These are phyloP conservation scores for Lentinula raphanica DNA, from an alignment of 768 basidiomycete species.

Conservation along the genomic window DNA sequence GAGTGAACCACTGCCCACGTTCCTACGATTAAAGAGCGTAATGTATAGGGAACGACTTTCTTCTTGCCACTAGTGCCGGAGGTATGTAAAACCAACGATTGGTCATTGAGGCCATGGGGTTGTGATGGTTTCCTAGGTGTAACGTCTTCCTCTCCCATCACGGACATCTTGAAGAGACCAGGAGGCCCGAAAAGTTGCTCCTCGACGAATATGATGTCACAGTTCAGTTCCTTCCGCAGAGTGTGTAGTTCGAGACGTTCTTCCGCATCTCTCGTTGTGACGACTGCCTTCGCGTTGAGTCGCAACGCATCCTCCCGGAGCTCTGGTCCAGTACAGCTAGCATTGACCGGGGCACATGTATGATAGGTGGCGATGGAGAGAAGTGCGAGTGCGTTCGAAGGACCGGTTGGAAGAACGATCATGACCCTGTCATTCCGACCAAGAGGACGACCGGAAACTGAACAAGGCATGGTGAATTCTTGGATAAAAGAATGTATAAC, in stretches of 20 bases:
- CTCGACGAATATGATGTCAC: slow-evolving; percentile 34
- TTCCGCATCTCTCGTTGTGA: slow-evolving; percentile 35
- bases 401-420: slow-evolving; percentile 38
- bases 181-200: slow-evolving; percentile 27
- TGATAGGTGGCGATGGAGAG: slow-evolving; percentile 38
- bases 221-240: slow-evolving; percentile 29
- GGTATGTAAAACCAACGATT: slow-evolving; percentile 53
- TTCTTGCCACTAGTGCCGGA: slow-evolving; percentile 56
- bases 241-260: slow-evolving; percentile 31
- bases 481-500: slow-evolving; percentile 32
- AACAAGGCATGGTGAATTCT: slow-evolving; percentile 34
- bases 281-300: slow-evolving; percentile 33
- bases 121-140: slow-evolving; percentile 20
- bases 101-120: slow-evolving; percentile 36
- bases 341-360: slow-evolving; percentile 43
- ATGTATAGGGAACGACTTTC: slow-evolving; percentile 42
- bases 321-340: slow-evolving; percentile 39
- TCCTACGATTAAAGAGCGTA: slow-evolving; percentile 37
- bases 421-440: slow-evolving; percentile 43
- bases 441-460: slow-evolving; percentile 21
- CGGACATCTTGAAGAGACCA: slow-evolving; percentile 35
- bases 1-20: slow-evolving; percentile 39
- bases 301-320: slow-evolving; percentile 36
- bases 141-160: slow-evolving; percentile 17
- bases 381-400: slow-evolving; percentile 42